Percentiles rank a stretch among this genome's conserved stretches.
Conservation (phyloP, 371 early-diverging fungal genomes). For the Batrachochytrium dendrobatidis region DNA sequence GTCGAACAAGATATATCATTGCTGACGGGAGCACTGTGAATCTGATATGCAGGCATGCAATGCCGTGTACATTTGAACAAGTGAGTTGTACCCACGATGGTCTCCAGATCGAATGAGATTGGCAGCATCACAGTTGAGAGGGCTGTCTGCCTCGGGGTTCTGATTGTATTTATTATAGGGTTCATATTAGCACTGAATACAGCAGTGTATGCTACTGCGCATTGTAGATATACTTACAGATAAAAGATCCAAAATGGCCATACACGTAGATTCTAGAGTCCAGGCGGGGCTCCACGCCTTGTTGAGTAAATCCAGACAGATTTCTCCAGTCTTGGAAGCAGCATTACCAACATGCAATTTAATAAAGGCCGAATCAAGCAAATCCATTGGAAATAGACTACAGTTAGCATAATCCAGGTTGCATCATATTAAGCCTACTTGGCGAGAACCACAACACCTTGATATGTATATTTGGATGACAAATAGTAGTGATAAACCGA, state of each 20-base stretch:
- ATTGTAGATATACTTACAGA: slow-evolving; percentile 32
- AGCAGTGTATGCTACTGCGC: too few species aligned
- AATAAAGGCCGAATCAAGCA: background rate
- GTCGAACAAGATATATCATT: slow-evolving; percentile 2
- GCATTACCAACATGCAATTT: slow-evolving; percentile 2
- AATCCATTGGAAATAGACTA: too few species aligned
- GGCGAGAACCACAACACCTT: too few species aligned
- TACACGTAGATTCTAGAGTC: slow-evolving; percentile 34
- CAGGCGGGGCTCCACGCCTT: slow-evolving; percentile 45
- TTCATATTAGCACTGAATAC: too few species aligned
- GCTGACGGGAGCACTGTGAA: background rate
- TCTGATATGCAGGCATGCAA: slow-evolving; percentile 49
- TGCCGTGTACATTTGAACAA: slow-evolving; percentile 79
- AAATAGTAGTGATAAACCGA: slow-evolving; percentile 36
- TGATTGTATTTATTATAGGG: slow-evolving; percentile 24
- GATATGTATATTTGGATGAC: slow-evolving; percentile 49
- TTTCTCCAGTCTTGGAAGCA: slow-evolving; percentile 37
- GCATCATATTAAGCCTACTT: too few species aligned
- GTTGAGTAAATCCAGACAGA: slow-evolving; percentile 48
- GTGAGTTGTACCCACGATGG: slow-evolving; percentile 71
- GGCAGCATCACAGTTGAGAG: slow-evolving; percentile 92
- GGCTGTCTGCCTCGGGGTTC: slow-evolving; percentile 54
- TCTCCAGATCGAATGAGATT: slow-evolving; percentile 85
- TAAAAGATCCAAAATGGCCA: slow-evolving; percentile 32
- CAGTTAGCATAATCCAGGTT: too few species aligned